Percentiles rank a stretch among this genome's conserved stretches.
Evolutionary conservation across 75 land plant species (phyloP).

Genomic region (Picea sitchensis): DNA sequence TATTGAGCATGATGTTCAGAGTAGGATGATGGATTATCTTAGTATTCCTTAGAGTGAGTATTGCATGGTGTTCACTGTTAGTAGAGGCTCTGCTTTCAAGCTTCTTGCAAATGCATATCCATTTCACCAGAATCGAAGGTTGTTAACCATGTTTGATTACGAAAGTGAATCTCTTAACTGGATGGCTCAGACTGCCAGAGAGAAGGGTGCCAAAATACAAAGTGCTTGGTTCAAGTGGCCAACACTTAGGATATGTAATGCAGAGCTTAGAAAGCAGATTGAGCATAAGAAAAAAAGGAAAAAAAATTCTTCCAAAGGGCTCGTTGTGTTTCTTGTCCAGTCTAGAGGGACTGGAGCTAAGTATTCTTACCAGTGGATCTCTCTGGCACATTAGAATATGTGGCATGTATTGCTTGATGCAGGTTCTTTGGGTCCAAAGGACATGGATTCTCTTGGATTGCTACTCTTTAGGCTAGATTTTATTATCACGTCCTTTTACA

Average conservation of each 20-base stretch:
- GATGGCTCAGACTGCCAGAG: conserved; percentile 55
- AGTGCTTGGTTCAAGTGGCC: conserved; percentile 81
- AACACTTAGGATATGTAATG: conserved; percentile 50
- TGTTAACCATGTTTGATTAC: no score
- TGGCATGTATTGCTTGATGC: conserved; percentile 96
- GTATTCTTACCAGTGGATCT: conserved; percentile 92
- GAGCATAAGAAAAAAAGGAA: conserved; percentile 47
- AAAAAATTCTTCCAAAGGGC: conserved; percentile 42
- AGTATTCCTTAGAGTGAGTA: conserved; percentile 66
- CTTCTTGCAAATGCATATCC: no score
- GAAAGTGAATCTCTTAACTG: conserved; percentile 63
- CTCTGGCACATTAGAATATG: conserved; percentile 72
- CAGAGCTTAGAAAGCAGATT: conserved; percentile 54
- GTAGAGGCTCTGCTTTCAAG: no score
- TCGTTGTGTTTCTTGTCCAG: conserved; percentile 86
- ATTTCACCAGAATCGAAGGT: no score
- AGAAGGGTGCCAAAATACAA: conserved; percentile 62
- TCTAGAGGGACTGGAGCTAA: conserved; percentile 76
- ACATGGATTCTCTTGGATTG: conserved; percentile 86
- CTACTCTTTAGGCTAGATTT: conserved; percentile 84
- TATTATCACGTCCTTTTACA: conserved; percentile 84
- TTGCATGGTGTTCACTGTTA: no score
- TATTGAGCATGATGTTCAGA: conserved; percentile 60
- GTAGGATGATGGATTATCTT: conserved; percentile 69
- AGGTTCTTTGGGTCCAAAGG: conserved; percentile 85